A percentile compares a stretch with the other conserved stretches of the same genome.
These are phyloP conservation scores for Rhodotorula sp. DNA, from an alignment of 1,284 basidiomycete genomes.

Conservation along the genomic window DNA sequence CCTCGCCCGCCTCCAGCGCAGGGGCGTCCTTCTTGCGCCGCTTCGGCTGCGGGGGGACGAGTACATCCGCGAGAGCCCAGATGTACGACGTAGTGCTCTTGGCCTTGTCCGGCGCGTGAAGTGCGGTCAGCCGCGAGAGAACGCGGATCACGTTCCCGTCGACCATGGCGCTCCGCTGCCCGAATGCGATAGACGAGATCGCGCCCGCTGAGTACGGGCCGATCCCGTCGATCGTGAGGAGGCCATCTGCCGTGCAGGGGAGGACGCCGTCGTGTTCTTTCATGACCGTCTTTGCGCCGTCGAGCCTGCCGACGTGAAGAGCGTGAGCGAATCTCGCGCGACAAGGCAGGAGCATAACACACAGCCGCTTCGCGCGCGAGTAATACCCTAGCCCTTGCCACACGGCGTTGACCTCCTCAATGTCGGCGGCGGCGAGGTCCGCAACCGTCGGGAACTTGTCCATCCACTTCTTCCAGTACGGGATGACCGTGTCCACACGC, in stretches of 20 bases:
- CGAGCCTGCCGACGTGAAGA: conserved; percentile 51
- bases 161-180: conserved; percentile 48
- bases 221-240: conserved; percentile 60
- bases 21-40: neutral
- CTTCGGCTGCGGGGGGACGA: conserved; percentile 58
- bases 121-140: conserved; percentile 64
- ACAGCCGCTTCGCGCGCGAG: conserved; percentile 74
- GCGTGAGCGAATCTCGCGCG: too few relatives aligned
- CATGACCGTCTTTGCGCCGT: conserved; percentile 75
- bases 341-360: neutral
- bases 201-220: conserved; percentile 64
- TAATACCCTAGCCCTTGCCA: conserved; percentile 92
- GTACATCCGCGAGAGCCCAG: conserved; percentile 72
- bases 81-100: conserved; percentile 75
- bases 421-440: conserved; percentile 67
- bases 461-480: conserved; percentile 74
- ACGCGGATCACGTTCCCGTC: conserved; percentile 75
- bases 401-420: conserved; percentile 80
- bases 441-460: conserved; percentile 71
- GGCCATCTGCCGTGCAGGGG: conserved; percentile 73
- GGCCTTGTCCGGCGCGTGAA: conserved; percentile 76
- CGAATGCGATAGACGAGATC: conserved; percentile 62
- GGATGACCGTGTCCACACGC: conserved; percentile 75
- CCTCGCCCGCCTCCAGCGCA: neutral
- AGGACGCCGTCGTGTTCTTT: conserved; percentile 67